A percentile compares a stretch with the other conserved stretches of the same genome.
Conservation (phyloP, 768 basidiomycete genomes). For the Rhizopogon vesiculosus region DNA sequence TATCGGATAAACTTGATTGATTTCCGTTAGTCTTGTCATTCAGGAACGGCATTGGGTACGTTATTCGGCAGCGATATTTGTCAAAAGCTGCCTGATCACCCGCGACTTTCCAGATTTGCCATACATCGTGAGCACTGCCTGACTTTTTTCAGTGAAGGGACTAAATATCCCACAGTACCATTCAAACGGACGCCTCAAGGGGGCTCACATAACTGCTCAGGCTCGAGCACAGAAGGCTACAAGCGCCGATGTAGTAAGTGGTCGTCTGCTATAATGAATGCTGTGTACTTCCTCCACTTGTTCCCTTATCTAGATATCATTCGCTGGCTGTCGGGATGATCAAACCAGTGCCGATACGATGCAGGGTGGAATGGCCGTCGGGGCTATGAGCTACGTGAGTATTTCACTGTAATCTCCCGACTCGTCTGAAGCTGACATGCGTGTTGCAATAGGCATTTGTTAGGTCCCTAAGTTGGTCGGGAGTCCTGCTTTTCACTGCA, state of each 20-base stretch:
- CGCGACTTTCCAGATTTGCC: slow-evolving; percentile 15
- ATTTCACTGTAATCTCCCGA: not conserved
- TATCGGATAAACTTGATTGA: not conserved
- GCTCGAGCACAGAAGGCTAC: slow-evolving; percentile 38
- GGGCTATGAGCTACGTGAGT: slow-evolving; percentile 77
- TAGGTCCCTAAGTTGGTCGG: slow-evolving; percentile 37
- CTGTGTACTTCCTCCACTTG: not conserved
- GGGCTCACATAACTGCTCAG: slow-evolving; percentile 32
- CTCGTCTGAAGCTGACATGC: not conserved
- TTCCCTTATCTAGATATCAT: slow-evolving; percentile 48
- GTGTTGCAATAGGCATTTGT: slow-evolving; percentile 53
- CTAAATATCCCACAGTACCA: slow-evolving; percentile 39
- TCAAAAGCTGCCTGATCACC: not conserved
- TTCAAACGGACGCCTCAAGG: slow-evolving; percentile 51
- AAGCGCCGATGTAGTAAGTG: slow-evolving; percentile 66
- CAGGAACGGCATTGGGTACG: slow-evolving; percentile 42
- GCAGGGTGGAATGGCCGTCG: slow-evolving; percentile 58
- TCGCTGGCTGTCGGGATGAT: slow-evolving; percentile 66
- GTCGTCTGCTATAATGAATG: not conserved
- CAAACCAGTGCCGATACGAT: slow-evolving; percentile 74
- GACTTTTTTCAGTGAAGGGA: not conserved
- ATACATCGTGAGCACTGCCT: slow-evolving; percentile 18
- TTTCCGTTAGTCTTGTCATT: slow-evolving; percentile 38
- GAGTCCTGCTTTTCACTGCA: not conserved
- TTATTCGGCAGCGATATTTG: not conserved